Percentiles rank a stretch among this genome's conserved stretches.
These are phyloP conservation scores for Exophiala alcalophila DNA, from an alignment of 2,329 filamentous ascomycete species.

Conservation along the genomic window DNA sequence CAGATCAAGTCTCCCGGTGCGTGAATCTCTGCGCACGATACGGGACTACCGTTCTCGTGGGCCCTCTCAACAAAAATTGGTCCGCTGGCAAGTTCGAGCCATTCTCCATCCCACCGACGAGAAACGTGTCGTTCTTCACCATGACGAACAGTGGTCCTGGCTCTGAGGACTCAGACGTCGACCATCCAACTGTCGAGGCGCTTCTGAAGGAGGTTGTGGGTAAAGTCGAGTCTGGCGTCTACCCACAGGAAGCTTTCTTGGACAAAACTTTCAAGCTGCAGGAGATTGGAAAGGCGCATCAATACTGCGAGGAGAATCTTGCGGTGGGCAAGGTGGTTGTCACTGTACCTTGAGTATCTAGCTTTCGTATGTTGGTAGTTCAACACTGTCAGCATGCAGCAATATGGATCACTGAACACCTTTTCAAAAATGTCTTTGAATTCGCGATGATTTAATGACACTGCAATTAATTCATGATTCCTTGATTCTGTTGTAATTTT, in stretches of 20 bases:
- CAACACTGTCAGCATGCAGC: too few species aligned
- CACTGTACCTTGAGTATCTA: slow-evolving; percentile 29
- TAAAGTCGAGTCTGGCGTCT: neutral
- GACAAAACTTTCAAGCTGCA: neutral
- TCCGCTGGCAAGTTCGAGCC: neutral
- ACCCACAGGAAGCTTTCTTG: neutral
- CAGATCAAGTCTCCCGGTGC: neutral
- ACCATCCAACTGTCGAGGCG: neutral
- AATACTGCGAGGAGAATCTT: neutral
- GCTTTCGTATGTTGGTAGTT: too few species aligned
- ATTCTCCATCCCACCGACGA: slow-evolving; percentile 1
- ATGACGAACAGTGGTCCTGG: neutral
- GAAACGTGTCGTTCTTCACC: neutral
- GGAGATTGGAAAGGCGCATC: slow-evolving; percentile 1
- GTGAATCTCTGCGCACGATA: neutral
- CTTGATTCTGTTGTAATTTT: too few species aligned
- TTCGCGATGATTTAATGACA: too few species aligned
- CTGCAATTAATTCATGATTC: too few species aligned
- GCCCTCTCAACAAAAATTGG: neutral
- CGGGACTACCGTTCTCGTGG: neutral
- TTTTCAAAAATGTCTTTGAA: too few species aligned
- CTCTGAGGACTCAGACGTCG: neutral
- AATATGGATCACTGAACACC: too few species aligned
- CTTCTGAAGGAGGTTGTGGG: neutral
- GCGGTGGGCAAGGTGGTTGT: slow-evolving; percentile 1